Evolutionary conservation across 2,329 filamentous ascomycete species (phyloP).

Genomic region (Ambrosiella beaveri): DNA sequence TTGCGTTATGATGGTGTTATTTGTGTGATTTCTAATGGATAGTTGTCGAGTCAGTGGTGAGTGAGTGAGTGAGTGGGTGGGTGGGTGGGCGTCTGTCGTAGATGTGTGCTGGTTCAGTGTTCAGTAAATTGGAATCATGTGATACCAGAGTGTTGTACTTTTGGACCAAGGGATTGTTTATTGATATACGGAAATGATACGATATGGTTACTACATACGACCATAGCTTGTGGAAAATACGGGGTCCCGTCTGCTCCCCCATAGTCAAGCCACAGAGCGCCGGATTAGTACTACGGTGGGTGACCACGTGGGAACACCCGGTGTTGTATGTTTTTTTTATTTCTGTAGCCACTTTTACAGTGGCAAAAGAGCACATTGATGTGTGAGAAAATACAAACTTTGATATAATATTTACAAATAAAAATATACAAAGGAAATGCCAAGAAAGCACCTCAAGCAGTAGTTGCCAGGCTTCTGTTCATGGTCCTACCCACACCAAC

Average conservation of each 20-base stretch:
- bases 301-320: neutral
- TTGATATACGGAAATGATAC: too few species aligned
- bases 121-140: too few species aligned
- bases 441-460: too few species aligned
- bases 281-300: neutral
- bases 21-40: too few species aligned
- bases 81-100: too few species aligned
- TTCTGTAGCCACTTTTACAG: too few species aligned
- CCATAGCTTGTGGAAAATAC: neutral
- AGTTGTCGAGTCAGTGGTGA: too few species aligned
- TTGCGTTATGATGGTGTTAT: too few species aligned
- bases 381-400: neutral
- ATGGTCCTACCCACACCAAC: constrained; percentile 12
- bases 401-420: neutral
- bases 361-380: neutral
- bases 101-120: too few species aligned
- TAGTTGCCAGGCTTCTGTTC: neutral
- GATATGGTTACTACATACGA: neutral
- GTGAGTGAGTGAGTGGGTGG: neutral
- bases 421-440: too few species aligned
- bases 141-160: too few species aligned
- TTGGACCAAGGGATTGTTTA: too few species aligned
- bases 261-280: neutral
- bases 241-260: neutral
- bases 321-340: neutral